Percentiles rank a stretch among this genome's conserved stretches.
Conservation (phyloP, 495 filamentous ascomycete genomes). For the Neurospora sublineolata region DNA sequence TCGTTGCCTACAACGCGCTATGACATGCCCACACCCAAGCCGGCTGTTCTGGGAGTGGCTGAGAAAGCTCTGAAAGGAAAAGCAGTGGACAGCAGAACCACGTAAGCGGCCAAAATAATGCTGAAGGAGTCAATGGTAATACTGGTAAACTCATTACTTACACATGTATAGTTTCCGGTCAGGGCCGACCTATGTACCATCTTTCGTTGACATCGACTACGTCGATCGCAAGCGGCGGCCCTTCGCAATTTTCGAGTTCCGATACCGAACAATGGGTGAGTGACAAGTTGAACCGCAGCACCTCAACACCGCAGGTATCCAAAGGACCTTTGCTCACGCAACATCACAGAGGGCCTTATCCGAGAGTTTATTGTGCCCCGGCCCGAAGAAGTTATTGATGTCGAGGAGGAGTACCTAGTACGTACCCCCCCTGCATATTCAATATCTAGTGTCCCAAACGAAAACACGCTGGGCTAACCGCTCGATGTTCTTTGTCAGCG, state of each 20-base stretch:
- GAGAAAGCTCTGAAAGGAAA: slow-evolving; percentile 9
- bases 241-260: slow-evolving; percentile 12
- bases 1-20: too few relatives aligned
- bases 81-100: background rate
- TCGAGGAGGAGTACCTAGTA: background rate
- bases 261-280: slow-evolving; percentile 9
- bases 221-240: background rate
- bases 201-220: background rate
- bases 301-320: too few relatives aligned
- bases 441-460: background rate
- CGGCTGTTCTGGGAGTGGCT: background rate
- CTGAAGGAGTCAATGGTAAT: too few relatives aligned
- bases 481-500: background rate
- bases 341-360: slow-evolving; percentile 3
- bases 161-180: background rate
- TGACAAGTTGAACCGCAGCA: background rate
- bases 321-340: too few relatives aligned
- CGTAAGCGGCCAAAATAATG: background rate
- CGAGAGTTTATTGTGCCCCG: slow-evolving; percentile 1
- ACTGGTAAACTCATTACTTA: background rate
- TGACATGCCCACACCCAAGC: background rate
- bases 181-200: background rate
- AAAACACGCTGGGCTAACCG: background rate
- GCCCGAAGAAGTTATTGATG: background rate
- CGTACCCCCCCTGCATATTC: rapidly evolving